Evolutionary conservation across 345 rosid species (phyloP).

Genomic region (Carallia brachiata): DNA sequence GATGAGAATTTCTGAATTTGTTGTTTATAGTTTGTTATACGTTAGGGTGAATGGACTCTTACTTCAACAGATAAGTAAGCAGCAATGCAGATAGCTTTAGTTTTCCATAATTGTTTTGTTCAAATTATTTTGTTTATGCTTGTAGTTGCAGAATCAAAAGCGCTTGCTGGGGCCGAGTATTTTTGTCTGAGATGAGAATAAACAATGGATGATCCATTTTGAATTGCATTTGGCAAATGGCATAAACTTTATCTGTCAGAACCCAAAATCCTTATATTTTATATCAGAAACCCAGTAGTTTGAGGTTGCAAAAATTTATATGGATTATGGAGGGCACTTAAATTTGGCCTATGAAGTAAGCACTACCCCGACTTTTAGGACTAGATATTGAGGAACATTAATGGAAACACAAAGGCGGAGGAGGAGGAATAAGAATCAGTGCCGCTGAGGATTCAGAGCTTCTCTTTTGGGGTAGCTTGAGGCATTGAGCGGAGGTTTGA

Average conservation of each 20-base stretch:
- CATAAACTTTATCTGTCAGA: background rate
- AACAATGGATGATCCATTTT: background rate
- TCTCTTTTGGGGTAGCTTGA: constrained; percentile 24
- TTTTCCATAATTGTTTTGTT: background rate
- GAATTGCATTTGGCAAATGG: background rate
- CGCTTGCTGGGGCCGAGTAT: background rate
- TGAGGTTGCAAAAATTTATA: background rate
- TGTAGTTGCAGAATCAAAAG: background rate
- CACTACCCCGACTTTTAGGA: background rate
- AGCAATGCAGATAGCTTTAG: background rate
- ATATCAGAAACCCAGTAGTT: background rate
- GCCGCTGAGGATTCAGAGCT: constrained; percentile 20
- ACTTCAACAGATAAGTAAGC: background rate
- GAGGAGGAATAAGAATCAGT: background rate
- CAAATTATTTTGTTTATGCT: background rate
- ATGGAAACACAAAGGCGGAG: background rate
- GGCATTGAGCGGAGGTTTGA: constrained; percentile 24
- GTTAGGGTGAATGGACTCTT: background rate
- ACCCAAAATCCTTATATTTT: background rate
- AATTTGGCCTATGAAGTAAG: background rate
- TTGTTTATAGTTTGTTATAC: background rate
- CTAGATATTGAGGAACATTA: background rate
- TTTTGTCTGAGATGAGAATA: background rate
- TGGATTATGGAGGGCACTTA: background rate
- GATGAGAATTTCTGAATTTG: background rate